These are phyloP conservation scores for Rhodamnia argentea DNA, from an alignment of 345 rosid species.

Conservation along the genomic window DNA sequence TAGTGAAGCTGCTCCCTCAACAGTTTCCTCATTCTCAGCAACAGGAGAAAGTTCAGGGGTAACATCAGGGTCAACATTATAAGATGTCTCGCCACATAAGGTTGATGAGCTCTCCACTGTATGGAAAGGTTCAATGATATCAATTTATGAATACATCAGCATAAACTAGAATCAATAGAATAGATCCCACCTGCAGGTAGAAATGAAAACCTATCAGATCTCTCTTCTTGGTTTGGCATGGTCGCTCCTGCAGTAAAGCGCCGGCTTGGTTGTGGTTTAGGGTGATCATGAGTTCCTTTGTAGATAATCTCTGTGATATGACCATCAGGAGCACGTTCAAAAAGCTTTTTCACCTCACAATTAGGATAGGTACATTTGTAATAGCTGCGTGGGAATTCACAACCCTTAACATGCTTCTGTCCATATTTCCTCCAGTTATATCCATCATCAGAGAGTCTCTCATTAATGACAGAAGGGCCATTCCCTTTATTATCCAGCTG, in stretches of 20 bases:
- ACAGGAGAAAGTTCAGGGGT: slow-evolving; percentile 47
- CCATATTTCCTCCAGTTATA: slow-evolving; percentile 99
- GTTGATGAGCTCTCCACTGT: slow-evolving; percentile 46
- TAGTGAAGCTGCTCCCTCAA: slow-evolving; percentile 27
- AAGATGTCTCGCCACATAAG: slow-evolving; percentile 38
- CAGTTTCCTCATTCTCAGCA: slow-evolving; percentile 43
- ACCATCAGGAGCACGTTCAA: slow-evolving; percentile 93
- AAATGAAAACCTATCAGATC: slow-evolving; percentile 44
- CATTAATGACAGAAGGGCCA: slow-evolving; percentile 27
- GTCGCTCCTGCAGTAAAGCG: slow-evolving; percentile 55
- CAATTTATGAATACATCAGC: not conserved
- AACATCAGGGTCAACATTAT: slow-evolving; percentile 37
- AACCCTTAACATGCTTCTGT: slow-evolving; percentile 97
- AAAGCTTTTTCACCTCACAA: slow-evolving; percentile 95
- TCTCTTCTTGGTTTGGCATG: slow-evolving; percentile 62
- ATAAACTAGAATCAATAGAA: not conserved
- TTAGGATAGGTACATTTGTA: slow-evolving; percentile 99
- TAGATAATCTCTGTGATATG: slow-evolving; percentile 84
- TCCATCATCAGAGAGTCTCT: slow-evolving; percentile 62
- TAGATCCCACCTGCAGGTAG: not conserved
- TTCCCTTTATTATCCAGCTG: slow-evolving; percentile 54
- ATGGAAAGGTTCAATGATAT: not conserved
- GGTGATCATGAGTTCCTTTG: slow-evolving; percentile 97
- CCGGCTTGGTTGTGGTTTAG: slow-evolving; percentile 89
- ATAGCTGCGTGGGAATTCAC: slow-evolving; percentile 98